Evolutionary conservation across 2,329 filamentous ascomycete genomes (phyloP).

Genomic region (Berkeleyomyces basicola): DNA sequence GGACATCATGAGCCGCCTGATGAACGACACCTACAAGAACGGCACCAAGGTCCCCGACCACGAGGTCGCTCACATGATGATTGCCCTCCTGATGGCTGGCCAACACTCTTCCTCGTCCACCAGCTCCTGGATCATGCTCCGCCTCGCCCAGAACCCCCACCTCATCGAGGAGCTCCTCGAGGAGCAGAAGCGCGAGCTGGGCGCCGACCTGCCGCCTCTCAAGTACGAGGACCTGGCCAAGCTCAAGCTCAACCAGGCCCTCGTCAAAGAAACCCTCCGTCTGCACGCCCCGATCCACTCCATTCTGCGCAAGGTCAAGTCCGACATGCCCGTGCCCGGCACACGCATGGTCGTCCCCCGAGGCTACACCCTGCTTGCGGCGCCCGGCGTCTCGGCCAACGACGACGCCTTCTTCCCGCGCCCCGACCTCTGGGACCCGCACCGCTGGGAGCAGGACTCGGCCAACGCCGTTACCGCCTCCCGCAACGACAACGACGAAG

Average conservation of each 20-base stretch:
- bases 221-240: constrained; percentile 62
- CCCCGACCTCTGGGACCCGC: constrained; percentile 70
- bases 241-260: constrained; percentile 65
- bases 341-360: constrained; percentile 72
- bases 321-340: constrained; percentile 66
- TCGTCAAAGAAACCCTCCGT: constrained; percentile 83
- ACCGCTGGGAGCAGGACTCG: constrained; percentile 65
- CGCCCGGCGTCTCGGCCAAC: constrained; percentile 64
- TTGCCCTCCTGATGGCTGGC: constrained; percentile 79
- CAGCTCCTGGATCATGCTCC: constrained; percentile 69
- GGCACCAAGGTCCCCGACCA: constrained; percentile 62
- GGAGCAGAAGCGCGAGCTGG: constrained; percentile 62
- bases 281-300: constrained; percentile 88
- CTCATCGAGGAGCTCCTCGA: constrained; percentile 67
- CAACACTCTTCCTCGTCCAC: constrained; percentile 81
- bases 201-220: constrained; percentile 56
- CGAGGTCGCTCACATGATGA: constrained; percentile 87
- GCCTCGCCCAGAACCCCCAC: constrained; percentile 59
- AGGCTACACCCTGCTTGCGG: constrained; percentile 65
- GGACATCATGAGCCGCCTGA: constrained; percentile 84
- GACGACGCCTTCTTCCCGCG: constrained; percentile 66
- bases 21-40: constrained; percentile 74
- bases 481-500: constrained; percentile 40
- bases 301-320: constrained; percentile 83
- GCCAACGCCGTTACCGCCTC: constrained; percentile 33